Base-by-base conservation (phyloP, 2,329 filamentous ascomycete species). In the Pseudopyricularia cyperi region DNA sequence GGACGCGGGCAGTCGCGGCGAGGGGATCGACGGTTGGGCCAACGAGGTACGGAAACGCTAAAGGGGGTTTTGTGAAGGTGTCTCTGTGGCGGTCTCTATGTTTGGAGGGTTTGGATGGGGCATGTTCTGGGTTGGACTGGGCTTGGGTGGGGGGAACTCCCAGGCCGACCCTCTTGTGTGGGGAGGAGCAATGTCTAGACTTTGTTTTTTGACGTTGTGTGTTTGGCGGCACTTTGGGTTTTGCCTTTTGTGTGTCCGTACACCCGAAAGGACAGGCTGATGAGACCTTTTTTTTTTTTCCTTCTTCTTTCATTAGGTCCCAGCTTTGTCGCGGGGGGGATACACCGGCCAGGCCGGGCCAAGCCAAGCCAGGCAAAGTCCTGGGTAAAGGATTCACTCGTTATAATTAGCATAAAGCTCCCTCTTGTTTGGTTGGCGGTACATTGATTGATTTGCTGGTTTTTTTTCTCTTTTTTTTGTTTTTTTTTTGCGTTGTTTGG, bases 11-110 rank as follows among this genome's bases (percentile, higher is more conserved):
- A 89, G 83, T 57, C 82, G 82, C 53, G 91, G 91, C 1, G 91
- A 96, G 53, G 90, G 88, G 0, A 97, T 97, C 62, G 89, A 95
- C 52, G 91, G 91, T 3, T 97, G 91, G 91, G 82, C 89, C 8
- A 82, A 75, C 39, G 91, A 97, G 71, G 78, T 95, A 61, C 91
- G 93, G 74, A 86, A 84, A 71, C 79, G 86, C 71, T 89, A 17
- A 49, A 35, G 17, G n/a, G 15, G 17, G 7, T 19, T 17, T 19
- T 12, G 7, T 5, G 39, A 24, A 47, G 22, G 19, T 8, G 4
- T 24, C 44, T 9, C 8, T 22, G 26, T 47, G 4, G 24, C 26
- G 8, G 44, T 9, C 6, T 42, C 11, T 8, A 42, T 42, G 37
- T 42, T n/a, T 42, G 17, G 8, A 11, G 37, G 9, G 11, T 42